Evolutionary conservation across 345 rosid species (phyloP), one percentile per base, ranked within the genome.

Genomic region (Theobroma cacao): DNA sequence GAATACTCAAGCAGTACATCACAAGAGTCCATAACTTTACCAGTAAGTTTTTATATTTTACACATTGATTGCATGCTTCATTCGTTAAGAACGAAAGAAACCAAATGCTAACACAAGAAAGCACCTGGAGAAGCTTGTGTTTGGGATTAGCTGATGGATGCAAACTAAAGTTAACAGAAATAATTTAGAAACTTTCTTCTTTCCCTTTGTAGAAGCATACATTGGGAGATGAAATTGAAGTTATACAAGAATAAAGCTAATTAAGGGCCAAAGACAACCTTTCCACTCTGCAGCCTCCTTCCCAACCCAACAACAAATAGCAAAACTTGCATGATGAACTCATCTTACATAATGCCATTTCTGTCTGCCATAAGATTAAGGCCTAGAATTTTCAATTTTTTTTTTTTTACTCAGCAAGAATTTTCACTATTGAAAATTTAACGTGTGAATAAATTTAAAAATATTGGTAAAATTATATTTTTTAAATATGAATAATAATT

Each of bases 111-210:
- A 4, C 66, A 31, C 40, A 30, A 30, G 20, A 28, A 24, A 60
- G 31, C 62, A 56, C 5, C 15, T 24, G 1, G 31, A 56, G 14
- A 10, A 59, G 18, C 64, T 59, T 59, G n/a, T n/a, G n/a, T 45
- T 28, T 47, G 3, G 58, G 30, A 22, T 1, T 75, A 6, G 77
- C 28, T 75, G 55, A 75, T 61, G 71, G 70, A 75, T 62, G 43
- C 2, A 30, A 60, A 47, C 14, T 10, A 43, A 11, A 15, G 14
- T 48, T 48, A 14, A 14, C 6, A 48, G 20, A 48, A 14, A 13
- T 11, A 5, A 11, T 50, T 18, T 2, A 18, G 4, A 50, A 2
- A 4, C 5, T 50, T 17, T 18, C 0, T 5, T 50, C 0, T 4
- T 50, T 50, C 18, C 55, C 55, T 17, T 50, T 50, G 22, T 50